Evolutionary conservation across 2,329 filamentous ascomycete genomes (phyloP), one percentile per base, ranked within the genome.

Genomic region (Colletotrichum karsti): DNA sequence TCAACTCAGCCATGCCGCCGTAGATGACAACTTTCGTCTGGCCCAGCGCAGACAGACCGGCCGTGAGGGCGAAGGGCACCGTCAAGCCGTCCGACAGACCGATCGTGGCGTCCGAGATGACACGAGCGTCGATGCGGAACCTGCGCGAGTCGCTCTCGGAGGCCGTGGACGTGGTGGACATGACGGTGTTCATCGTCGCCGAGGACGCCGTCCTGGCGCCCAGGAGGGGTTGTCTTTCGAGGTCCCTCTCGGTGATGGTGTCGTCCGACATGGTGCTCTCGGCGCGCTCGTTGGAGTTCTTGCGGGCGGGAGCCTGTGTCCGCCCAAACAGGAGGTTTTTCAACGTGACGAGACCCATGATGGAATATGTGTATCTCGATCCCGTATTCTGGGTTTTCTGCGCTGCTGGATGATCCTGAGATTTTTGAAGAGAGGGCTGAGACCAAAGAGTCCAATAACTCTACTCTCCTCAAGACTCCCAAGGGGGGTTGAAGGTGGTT

Each of bases 11-110:
- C 30, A 93, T 82, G 7, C 92, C 92, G 57, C 90, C 92, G 70
- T 92, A 88, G 66, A 95, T 88, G 71, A 92, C 90, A 4, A 91
- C 86, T 54, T 84, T 86, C 33, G 89, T 90, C 75, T 88, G 84
- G n/a, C 90, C 90, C 50, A 92, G 81, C 56, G 85, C 86, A 2
- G 88, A 90, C 2, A 95, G 83, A 13, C 92, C 92, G 0, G 93
- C 92, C 0, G 91, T 94, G 39, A 95, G 83, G 15, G 92, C 92
- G 72, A 95, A 95, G 0, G 92, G 92, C 0, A 95, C 92, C 0
- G 92, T 95, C 72, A 95, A 84, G 15, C 92, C 92, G 74, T 95
- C 92, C 1, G 92, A 91, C 72, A 94, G 90, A 59, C 92, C 92
- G 72, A 95, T 91, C 67, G 69, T 69, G 26, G 71, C 71, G 42